Evolutionary conservation across 441 rosid genomes (phyloP).

Genomic region (Eugenia klotzschiana): DNA sequence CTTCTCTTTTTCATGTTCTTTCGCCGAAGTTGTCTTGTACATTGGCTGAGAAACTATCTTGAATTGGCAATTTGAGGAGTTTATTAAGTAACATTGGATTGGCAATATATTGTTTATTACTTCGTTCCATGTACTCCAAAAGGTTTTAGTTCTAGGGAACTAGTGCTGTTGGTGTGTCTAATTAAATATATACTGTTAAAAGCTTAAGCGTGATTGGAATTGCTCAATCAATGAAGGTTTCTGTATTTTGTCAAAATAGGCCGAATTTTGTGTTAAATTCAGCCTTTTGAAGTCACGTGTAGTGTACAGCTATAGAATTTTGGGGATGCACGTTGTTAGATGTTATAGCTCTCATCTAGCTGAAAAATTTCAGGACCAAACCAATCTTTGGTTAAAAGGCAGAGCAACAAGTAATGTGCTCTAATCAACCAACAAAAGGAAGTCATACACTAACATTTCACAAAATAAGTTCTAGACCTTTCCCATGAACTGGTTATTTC

Average conservation of each 20-base stretch:
- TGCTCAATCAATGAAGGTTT: not conserved
- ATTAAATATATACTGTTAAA: not conserved
- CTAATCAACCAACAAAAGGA: not conserved
- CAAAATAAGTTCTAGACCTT: not conserved
- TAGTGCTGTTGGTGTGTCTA: not conserved
- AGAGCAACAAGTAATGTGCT: not conserved
- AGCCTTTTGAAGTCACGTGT: not conserved
- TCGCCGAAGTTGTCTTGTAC: not conserved
- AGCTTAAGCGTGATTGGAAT: not conserved
- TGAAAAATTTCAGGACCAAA: not conserved
- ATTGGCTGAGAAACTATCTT: not conserved
- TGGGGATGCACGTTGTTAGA: not conserved
- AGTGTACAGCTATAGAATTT: not conserved
- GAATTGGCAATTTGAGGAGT: not conserved
- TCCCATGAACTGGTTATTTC: not conserved
- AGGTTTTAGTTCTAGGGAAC: not conserved
- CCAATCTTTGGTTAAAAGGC: not conserved
- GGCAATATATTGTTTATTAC: not conserved
- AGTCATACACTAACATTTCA: not conserved
- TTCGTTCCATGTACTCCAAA: not conserved
- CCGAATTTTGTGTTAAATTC: not conserved
- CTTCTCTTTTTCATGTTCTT: not conserved
- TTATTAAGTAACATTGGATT: not conserved
- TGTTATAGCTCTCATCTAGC: not conserved
- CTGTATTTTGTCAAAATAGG: not conserved